Conservation (phyloP, 257 asterid species). For the Gentiana dahurica region DNA sequence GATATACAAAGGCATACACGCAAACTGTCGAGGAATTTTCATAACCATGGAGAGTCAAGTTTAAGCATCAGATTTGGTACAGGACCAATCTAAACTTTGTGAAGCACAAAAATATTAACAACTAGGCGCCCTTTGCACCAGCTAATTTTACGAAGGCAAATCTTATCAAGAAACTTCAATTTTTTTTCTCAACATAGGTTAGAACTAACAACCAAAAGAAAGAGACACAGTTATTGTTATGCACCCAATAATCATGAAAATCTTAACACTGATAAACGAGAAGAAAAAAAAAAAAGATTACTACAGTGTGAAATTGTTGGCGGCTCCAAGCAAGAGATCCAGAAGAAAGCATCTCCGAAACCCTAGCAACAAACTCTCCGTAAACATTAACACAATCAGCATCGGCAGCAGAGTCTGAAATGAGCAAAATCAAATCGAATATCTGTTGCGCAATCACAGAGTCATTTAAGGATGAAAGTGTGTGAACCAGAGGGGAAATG, state of each 20-base stretch:
- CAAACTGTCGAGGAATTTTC: no score
- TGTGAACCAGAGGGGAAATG: slow-evolving; percentile 57
- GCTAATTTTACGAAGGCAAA: background rate
- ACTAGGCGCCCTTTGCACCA: no score
- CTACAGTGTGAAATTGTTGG: slow-evolving; percentile 70
- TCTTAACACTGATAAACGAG: background rate
- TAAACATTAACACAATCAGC: slow-evolving; percentile 26
- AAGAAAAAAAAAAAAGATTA: background rate
- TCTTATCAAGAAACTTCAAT: background rate
- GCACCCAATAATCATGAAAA: background rate
- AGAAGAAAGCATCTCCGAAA: slow-evolving; percentile 51
- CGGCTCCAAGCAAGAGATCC: slow-evolving; percentile 69
- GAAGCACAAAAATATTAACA: no score
- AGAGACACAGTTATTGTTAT: no score
- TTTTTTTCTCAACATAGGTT: background rate
- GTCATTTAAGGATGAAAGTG: slow-evolving; percentile 54
- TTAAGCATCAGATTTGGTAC: no score
- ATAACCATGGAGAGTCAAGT: no score
- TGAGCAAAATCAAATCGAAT: slow-evolving; percentile 45
- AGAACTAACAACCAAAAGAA: background rate
- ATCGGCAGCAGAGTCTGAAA: slow-evolving; percentile 31
- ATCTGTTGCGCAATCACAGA: slow-evolving; percentile 64
- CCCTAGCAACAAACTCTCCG: slow-evolving; percentile 57
- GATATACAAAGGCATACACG: no score
- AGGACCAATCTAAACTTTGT: no score